Evolutionary conservation across 2,329 filamentous ascomycete genomes (phyloP).

Genomic region (Diplodia sapinea): DNA sequence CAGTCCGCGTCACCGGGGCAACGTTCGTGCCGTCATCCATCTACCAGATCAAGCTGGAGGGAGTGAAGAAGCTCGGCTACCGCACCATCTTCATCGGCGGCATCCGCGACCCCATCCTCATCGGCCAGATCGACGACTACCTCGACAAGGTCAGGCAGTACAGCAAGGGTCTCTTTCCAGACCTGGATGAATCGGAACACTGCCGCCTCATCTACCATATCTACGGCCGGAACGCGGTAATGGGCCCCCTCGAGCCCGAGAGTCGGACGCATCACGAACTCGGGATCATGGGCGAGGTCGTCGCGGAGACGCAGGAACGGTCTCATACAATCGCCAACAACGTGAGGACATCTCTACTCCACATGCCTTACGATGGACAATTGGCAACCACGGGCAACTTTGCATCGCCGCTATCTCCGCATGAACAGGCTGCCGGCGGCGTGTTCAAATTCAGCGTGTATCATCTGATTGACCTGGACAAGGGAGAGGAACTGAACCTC

Average conservation of each 20-base stretch:
- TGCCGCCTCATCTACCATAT: neutral
- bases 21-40: neutral
- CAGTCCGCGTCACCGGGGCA: neutral
- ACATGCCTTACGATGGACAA: neutral
- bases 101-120: slow-evolving; percentile 34
- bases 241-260: neutral
- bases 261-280: neutral
- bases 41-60: slow-evolving; percentile 36
- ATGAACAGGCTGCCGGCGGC: neutral
- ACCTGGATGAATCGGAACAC: neutral
- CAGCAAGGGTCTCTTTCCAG: neutral
- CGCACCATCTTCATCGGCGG: slow-evolving; percentile 35
- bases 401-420: slow-evolving; percentile 29
- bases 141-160: slow-evolving; percentile 32
- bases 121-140: slow-evolving; percentile 35
- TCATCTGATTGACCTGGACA: slow-evolving; percentile 54
- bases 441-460: slow-evolving; percentile 54
- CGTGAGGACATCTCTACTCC: neutral
- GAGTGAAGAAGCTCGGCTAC: slow-evolving; percentile 32
- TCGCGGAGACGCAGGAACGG: neutral
- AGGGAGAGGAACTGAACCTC: slow-evolving; percentile 34
- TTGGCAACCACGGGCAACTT: slow-evolving; percentile 19
- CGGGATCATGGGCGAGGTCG: slow-evolving; percentile 8
- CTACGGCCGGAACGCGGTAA: neutral
- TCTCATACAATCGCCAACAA: neutral